Evolutionary conservation across 2,329 filamentous ascomycete species (phyloP).

Genomic region (Fusarium sp.): DNA sequence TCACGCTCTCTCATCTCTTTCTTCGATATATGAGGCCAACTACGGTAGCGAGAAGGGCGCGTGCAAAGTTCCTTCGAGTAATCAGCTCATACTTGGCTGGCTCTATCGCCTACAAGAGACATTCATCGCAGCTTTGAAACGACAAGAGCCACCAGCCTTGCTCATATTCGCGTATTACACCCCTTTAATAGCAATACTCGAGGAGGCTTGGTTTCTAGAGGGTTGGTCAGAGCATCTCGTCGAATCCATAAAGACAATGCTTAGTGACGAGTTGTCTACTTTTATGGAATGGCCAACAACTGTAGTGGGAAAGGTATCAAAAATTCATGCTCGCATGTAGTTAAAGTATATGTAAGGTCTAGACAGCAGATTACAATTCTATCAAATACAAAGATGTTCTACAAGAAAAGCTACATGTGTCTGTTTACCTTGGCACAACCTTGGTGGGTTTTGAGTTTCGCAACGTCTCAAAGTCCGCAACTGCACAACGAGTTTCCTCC

Average conservation of each 20-base stretch:
- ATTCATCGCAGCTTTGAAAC: neutral
- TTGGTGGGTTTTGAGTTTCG: neutral
- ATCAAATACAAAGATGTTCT: neutral
- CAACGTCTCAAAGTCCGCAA: constrained; percentile 1
- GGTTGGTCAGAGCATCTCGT: neutral
- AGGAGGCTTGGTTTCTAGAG: neutral
- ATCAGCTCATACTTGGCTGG: neutral
- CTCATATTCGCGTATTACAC: neutral
- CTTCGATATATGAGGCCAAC: neutral
- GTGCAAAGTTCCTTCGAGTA: neutral
- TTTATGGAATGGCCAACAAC: neutral
- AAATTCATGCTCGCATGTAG: neutral
- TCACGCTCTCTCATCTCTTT: neutral
- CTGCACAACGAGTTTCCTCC: neutral
- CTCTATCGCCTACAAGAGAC: neutral
- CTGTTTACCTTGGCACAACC: neutral
- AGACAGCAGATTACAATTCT: neutral
- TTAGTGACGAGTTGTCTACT: neutral
- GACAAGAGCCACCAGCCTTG: neutral
- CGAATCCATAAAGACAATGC: neutral
- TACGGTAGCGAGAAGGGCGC: neutral
- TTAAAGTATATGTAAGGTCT: neutral
- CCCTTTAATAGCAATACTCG: neutral
- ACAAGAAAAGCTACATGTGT: neutral
- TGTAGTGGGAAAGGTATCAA: neutral